These are phyloP conservation scores for Suzukiozyma palmioleophila DNA, from an alignment of 1,139 yeast genomes.

Conservation along the genomic window DNA sequence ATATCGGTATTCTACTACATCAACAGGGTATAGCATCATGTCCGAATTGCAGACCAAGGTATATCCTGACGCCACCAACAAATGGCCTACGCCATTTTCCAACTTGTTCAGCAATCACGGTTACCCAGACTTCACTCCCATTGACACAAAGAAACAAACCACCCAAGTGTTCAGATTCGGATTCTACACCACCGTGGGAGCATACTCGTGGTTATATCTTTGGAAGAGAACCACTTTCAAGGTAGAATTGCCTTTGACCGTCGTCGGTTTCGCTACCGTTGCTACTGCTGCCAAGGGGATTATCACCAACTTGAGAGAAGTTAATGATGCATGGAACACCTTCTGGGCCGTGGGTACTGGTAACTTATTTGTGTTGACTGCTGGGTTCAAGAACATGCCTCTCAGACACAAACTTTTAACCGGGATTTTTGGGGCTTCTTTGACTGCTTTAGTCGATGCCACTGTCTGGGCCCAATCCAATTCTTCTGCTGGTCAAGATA, in stretches of 20 bases:
- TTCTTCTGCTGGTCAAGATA: conserved; percentile 36
- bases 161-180: conserved; percentile 36
- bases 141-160: conserved; percentile 42
- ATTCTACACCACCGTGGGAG: conserved; percentile 44
- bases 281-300: conserved; percentile 41
- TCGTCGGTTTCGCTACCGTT: conserved; percentile 39
- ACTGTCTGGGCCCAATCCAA: conserved; percentile 42
- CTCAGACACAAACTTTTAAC: conserved; percentile 39
- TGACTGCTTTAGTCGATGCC: conserved; percentile 39
- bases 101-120: conserved; percentile 37
- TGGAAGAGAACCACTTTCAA: conserved; percentile 48
- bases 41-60: conserved; percentile 7
- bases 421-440: conserved; percentile 38
- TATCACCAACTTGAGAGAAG: conserved; percentile 43
- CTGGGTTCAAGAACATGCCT: conserved; percentile 42
- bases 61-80: conserved; percentile 37
- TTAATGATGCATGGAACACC: conserved; percentile 48
- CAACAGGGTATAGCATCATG: conserved; percentile 5
- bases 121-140: conserved; percentile 43
- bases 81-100: conserved; percentile 42
- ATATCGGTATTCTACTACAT: too few relatives aligned
- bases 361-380: conserved; percentile 37
- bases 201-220: conserved; percentile 45
- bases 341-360: conserved; percentile 44
- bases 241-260: conserved; percentile 37